phyloP scores from a whole-genome alignment of 2,329 filamentous ascomycete species.

The Talaromyces sp. region DNA sequence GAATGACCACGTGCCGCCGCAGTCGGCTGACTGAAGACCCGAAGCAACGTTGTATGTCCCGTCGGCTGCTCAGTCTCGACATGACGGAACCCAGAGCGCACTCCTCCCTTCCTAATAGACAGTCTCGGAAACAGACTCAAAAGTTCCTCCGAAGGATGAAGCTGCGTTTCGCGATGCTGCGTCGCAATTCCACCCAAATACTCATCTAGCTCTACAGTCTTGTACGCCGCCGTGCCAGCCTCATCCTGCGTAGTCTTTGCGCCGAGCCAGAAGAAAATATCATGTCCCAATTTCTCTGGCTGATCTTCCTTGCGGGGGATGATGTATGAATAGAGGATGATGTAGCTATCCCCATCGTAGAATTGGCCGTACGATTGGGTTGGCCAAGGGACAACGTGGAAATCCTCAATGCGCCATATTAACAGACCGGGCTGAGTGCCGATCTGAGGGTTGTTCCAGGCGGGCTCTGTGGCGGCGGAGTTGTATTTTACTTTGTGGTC shows the following conservation, averaged over 20 bases:
- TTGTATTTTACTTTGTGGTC: constrained; percentile 68
- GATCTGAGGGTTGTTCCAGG: constrained; percentile 62
- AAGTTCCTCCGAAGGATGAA: constrained; percentile 60
- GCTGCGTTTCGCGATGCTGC: constrained; percentile 65
- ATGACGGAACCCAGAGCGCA: constrained; percentile 62
- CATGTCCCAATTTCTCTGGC: constrained; percentile 54
- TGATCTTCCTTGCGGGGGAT: constrained; percentile 38
- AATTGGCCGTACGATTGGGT: constrained; percentile 59
- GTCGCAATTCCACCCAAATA: constrained; percentile 61
- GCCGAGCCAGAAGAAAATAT: constrained; percentile 71
- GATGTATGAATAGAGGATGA: constrained; percentile 61
- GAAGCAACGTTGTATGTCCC: constrained; percentile 55
- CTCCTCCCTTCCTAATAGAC: constrained; percentile 61
- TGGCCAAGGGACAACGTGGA: constrained; percentile 63
- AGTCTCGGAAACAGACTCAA: constrained; percentile 60
- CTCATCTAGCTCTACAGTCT: constrained; percentile 69
- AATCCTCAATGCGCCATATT: constrained; percentile 68
- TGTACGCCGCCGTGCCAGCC: constrained; percentile 67
- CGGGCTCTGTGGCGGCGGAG: constrained; percentile 63
- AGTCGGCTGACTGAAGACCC: constrained; percentile 62
- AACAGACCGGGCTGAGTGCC: constrained; percentile 56
- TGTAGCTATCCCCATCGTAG: constrained; percentile 67
- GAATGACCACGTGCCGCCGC: constrained; percentile 42
- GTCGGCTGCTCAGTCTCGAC: constrained; percentile 51
- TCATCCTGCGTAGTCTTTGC: constrained; percentile 66